Percentiles rank a stretch among this genome's conserved stretches.
Evolutionary conservation across 441 rosid genomes (phyloP).

Genomic region (Eutrema salsugineum): DNA sequence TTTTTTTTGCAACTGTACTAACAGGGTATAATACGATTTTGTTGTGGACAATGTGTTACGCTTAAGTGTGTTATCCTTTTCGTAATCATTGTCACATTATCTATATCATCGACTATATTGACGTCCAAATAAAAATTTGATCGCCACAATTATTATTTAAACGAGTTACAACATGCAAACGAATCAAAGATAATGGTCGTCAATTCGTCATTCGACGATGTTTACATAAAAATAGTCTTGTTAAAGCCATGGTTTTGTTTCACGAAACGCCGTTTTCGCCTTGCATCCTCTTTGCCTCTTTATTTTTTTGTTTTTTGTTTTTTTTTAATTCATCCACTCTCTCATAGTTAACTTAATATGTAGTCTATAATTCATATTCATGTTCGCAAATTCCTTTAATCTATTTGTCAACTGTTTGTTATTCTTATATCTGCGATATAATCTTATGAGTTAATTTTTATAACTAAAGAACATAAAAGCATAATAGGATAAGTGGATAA

Average conservation of each 20-base stretch:
- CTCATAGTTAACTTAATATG: neutral
- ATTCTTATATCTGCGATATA: conserved; percentile 1
- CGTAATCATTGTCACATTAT: neutral
- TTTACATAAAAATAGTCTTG: neutral
- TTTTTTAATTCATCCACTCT: neutral
- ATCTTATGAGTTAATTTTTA: neutral
- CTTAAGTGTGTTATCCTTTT: neutral
- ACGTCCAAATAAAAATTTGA: neutral
- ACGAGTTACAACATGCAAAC: neutral
- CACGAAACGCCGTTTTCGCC: neutral
- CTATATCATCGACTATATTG: neutral
- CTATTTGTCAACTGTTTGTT: neutral
- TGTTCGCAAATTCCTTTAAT: neutral
- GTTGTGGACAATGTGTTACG: neutral
- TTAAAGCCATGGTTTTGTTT: neutral
- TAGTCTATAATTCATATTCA: neutral
- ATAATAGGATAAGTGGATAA: conserved; percentile 4
- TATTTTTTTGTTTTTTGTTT: too few relatives aligned
- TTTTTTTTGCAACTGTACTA: too few relatives aligned
- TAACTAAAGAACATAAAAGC: conserved; percentile 8
- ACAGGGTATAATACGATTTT: neutral
- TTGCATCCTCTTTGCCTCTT: neutral
- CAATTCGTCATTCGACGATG: neutral
- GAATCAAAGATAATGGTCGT: neutral
- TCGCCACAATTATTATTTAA: neutral